Evolutionary conservation across 176 grass and related monocot species (phyloP).

Genomic region (Aegilops umbellulata): DNA sequence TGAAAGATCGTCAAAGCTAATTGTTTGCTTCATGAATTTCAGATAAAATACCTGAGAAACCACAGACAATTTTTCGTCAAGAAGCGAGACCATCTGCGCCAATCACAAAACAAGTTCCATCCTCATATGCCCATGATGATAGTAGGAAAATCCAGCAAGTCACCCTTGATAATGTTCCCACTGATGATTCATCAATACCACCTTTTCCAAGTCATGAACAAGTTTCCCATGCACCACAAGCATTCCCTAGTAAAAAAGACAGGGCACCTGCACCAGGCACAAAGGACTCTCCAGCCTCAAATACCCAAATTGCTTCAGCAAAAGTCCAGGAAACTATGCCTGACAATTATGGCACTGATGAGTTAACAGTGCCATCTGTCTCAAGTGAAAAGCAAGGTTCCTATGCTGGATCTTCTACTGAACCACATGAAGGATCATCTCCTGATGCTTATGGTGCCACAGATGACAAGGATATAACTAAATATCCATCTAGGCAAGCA

Average conservation of each 20-base stretch:
- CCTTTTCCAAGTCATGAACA: slow-evolving; percentile 13
- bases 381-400: slow-evolving; percentile 32
- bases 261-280: neutral
- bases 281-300: neutral
- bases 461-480: neutral
- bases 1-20: slow-evolving; percentile 21
- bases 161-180: neutral
- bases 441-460: neutral
- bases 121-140: neutral
- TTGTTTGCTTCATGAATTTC: slow-evolving; percentile 11
- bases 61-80: slow-evolving; percentile 2
- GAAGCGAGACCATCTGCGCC: slow-evolving; percentile 22
- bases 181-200: neutral
- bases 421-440: neutral
- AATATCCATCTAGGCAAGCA: neutral
- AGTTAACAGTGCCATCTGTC: slow-evolving; percentile 10
- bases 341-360: neutral
- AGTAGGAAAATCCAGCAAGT: slow-evolving; percentile 13
- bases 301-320: neutral
- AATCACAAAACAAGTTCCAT: neutral
- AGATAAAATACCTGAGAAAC: neutral
- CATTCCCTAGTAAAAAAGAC: neutral
- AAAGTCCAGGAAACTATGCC: slow-evolving; percentile 9
- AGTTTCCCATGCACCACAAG: slow-evolving; percentile 1
- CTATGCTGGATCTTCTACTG: neutral